Base-by-base conservation (phyloP, 768 basidiomycete species). In the Tulasnella sp. region DNA sequence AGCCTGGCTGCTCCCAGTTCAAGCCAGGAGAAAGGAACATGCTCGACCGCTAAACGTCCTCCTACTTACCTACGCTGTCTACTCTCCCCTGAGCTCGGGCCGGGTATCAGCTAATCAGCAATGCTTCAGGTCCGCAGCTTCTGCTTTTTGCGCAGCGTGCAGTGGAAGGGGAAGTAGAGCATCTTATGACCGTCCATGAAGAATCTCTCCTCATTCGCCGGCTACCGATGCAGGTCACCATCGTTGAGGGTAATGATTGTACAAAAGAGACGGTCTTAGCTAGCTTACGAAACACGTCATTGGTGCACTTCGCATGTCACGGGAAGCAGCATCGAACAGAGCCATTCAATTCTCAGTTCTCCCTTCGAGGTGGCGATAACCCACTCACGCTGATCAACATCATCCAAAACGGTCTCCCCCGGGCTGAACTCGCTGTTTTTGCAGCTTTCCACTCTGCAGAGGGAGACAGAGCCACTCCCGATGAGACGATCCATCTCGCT, bases 401-500 rank as follows among this genome's bases (percentile, higher is more conserved):
- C 46, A 48, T 48, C 27, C 21, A n/a, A 7, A 29, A 21, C 11
- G 21, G n/a, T 11, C 21, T 48, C 27, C n/a, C 46, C 5, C 19
- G 27, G 11, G 46, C 46, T 7, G 46, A 48, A 29, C 27, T 48
- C 27, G 46, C 46, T 11, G 27, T 58, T 24, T 34, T 58, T 34
- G 46, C 56, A 11, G 56, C 56, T 4, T 58, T 42, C 29, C 56
- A 58, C 34, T 45, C 45, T 3, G 56, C 56, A 7, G 5, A 5
- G 21, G n/a, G 27, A 7, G n/a, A 48, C n/a, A 5, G 7, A 21
- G 5, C 27, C 21, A 48, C 19, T 5, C 56, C 56, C 2, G 44
- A 58, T 44, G 56, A 58, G 25, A 3, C 46, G 46, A 49, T 58
- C 31, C 43, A 49, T 34, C 21, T 58, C 3, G 45, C 56, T 12